A percentile compares a stretch with the other conserved stretches of the same genome.
Conservation (phyloP, 2,329 filamentous ascomycete genomes). For the Mariannaea sp. region DNA sequence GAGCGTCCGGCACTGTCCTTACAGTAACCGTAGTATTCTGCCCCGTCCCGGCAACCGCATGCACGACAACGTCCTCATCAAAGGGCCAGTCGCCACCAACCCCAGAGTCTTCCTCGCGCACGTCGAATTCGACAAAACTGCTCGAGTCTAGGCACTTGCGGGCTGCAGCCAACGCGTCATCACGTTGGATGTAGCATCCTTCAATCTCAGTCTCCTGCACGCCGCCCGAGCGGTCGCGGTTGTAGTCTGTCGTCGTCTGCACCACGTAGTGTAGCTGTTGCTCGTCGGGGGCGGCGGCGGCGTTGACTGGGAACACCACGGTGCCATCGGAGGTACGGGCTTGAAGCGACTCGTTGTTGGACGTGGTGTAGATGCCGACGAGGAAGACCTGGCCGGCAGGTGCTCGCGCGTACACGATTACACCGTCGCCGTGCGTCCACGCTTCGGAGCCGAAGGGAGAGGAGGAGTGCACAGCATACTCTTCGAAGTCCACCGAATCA, state of each 20-base stretch:
- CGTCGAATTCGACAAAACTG: constrained; percentile 44
- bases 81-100: constrained; percentile 47
- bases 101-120: constrained; percentile 38
- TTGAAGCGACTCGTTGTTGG: constrained; percentile 42
- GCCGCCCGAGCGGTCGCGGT: constrained; percentile 42
- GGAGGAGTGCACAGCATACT: constrained; percentile 35
- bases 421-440: constrained; percentile 47
- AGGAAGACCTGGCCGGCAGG: constrained; percentile 45
- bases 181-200: constrained; percentile 43
- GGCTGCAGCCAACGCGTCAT: constrained; percentile 44
- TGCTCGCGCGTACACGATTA: constrained; percentile 45
- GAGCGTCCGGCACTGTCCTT: constrained; percentile 37
- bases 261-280: constrained; percentile 48
- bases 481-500: constrained; percentile 43
- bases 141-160: constrained; percentile 38
- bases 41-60: constrained; percentile 49
- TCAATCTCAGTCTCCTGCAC: constrained; percentile 46
- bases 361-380: constrained; percentile 44
- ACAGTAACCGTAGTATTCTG: constrained; percentile 48
- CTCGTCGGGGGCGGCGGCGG: too few species aligned
- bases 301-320: constrained; percentile 32
- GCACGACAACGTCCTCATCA: constrained; percentile 50
- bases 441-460: constrained; percentile 1
- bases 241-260: constrained; percentile 50
- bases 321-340: constrained; percentile 26